Evolutionary conservation across 768 basidiomycete species (phyloP).

Genomic region (Boletellus ananas): DNA sequence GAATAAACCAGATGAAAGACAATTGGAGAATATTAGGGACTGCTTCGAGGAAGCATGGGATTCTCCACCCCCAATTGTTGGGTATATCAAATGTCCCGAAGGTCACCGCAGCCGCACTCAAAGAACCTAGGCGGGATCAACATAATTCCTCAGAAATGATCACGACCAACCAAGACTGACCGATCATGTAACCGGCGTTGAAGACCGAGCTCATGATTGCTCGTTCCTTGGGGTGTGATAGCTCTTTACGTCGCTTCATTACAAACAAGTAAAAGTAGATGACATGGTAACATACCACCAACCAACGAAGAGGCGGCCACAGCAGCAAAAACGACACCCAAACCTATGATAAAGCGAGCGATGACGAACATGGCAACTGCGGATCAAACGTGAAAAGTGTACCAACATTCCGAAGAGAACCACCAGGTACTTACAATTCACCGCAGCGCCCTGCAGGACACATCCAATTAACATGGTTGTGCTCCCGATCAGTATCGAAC

Average conservation of each 20-base stretch:
- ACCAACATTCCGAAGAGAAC: neutral
- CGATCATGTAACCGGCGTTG: too few species aligned
- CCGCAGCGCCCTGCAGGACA: neutral
- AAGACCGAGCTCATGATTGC: neutral
- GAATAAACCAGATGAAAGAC: conserved; percentile 50
- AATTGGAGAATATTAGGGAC: conserved; percentile 52
- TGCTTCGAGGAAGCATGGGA: conserved; percentile 54
- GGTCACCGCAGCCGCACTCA: conserved; percentile 46
- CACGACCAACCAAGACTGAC: neutral
- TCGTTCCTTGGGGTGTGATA: conserved; percentile 15
- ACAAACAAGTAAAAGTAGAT: neutral
- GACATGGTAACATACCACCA: neutral
- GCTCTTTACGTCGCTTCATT: neutral
- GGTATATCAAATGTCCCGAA: conserved; percentile 60
- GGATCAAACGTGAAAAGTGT: too few species aligned
- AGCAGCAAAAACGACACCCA: neutral
- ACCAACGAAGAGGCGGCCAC: conserved; percentile 6
- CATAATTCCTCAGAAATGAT: neutral
- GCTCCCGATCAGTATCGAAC: neutral
- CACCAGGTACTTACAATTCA: neutral
- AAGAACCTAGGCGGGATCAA: conserved; percentile 4
- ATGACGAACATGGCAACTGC: conserved; percentile 8
- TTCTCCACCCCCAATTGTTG: conserved; percentile 62
- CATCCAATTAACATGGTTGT: neutral
- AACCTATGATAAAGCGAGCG: conserved; percentile 5